phyloP scores from a whole-genome alignment of 78 protist genomes.

The Guillardia theta region DNA sequence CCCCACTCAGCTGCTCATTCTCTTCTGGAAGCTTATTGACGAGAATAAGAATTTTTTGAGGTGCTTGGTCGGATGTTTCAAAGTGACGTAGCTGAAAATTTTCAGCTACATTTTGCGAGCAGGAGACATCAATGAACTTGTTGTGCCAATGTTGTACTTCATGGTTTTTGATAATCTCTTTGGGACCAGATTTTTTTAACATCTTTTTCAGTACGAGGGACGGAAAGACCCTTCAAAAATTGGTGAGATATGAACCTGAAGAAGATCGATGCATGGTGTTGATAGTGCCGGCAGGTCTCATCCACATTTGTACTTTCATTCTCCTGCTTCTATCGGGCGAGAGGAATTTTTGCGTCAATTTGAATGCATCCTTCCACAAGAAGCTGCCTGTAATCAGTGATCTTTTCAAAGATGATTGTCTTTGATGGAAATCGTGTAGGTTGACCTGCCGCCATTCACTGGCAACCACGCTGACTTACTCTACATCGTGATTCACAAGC shows the following conservation, averaged over 20 bases:
- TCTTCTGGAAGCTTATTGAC: neutral
- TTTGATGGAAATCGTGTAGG: neutral
- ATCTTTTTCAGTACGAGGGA: neutral
- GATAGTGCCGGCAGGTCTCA: too few relatives aligned
- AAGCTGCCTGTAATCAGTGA: neutral
- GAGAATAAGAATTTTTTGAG: neutral
- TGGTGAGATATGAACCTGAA: neutral
- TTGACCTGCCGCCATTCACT: constrained; percentile 5
- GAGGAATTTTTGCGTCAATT: constrained; percentile 19
- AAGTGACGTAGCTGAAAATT: neutral
- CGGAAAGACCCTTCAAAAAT: neutral
- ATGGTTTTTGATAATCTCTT: neutral
- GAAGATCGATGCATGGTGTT: neutral
- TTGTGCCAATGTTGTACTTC: constrained; percentile 33
- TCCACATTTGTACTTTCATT: constrained; percentile 28
- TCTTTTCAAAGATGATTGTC: too few relatives aligned
- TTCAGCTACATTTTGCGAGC: neutral
- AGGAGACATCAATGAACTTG: neutral
- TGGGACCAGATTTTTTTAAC: neutral
- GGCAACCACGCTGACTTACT: constrained; percentile 37
- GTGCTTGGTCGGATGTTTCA: neutral
- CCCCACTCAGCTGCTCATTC: neutral
- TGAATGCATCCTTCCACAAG: constrained; percentile 11
- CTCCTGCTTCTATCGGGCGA: constrained; percentile 33
- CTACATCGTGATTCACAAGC: constrained; percentile 22